Percentiles rank a stretch among this genome's conserved stretches.
Conservation (phyloP, 2,329 filamentous ascomycete genomes). For the Aspergillus tanneri region DNA sequence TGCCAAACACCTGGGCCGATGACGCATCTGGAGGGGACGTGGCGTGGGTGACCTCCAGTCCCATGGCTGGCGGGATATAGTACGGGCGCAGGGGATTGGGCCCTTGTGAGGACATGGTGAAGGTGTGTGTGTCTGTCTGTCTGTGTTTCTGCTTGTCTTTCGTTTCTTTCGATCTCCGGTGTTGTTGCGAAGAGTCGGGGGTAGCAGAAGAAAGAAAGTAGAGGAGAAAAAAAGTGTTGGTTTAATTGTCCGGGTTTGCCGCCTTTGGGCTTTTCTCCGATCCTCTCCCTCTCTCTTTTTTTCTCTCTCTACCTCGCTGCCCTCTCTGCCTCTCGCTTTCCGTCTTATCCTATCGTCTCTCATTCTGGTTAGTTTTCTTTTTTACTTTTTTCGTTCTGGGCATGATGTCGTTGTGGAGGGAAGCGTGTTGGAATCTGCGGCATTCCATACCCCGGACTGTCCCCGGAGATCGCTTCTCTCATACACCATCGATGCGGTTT, state of each 20-base stretch:
- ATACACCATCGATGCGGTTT: constrained; percentile 31
- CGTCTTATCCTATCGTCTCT: too few species aligned
- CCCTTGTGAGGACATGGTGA: constrained; percentile 47
- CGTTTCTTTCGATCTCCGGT: too few species aligned
- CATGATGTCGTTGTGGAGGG: constrained; percentile 36
- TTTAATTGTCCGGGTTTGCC: background rate
- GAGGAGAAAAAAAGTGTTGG: constrained; percentile 2
- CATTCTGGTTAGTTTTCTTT: constrained; percentile 1
- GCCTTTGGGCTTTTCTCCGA: constrained; percentile 17
- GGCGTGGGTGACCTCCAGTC: constrained; percentile 51
- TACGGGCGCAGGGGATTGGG: constrained; percentile 62
- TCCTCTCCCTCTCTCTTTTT: constrained; percentile 18
- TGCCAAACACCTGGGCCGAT: constrained; percentile 53
- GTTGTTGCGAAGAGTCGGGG: background rate
- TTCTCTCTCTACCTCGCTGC: constrained; percentile 5
- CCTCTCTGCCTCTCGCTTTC: background rate
- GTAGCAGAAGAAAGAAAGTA: constrained; percentile 1
- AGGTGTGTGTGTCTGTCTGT: background rate
- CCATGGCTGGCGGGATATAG: constrained; percentile 65
- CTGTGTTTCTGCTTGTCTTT: too few species aligned
- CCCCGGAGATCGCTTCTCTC: constrained; percentile 52
- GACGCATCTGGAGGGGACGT: constrained; percentile 39
- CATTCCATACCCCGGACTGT: constrained; percentile 58
- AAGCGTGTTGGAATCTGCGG: constrained; percentile 34
- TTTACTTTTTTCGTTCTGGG: constrained; percentile 1